phyloP scores from a whole-genome alignment of 1,284 basidiomycete genomes.

The Cutaneotrichosporon cutaneum region DNA sequence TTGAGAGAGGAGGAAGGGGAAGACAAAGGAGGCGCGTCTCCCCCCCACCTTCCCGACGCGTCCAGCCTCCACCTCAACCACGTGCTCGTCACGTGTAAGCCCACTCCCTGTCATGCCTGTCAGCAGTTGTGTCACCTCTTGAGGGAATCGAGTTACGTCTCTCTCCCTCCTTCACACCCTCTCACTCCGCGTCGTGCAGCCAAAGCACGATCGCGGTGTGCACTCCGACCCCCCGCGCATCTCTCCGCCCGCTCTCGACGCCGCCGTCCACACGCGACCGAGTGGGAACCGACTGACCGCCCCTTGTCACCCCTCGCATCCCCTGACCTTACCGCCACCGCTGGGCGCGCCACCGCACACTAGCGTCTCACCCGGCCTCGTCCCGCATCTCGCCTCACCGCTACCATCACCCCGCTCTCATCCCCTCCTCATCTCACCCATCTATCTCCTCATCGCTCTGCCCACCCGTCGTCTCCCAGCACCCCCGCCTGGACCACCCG shows the following conservation, averaged over 20 bases:
- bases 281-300: not conserved
- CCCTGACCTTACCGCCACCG: not conserved
- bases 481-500: too few species aligned
- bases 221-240: not conserved
- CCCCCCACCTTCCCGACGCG: not conserved
- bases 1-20: not conserved
- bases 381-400: not conserved
- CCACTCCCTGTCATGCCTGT: not conserved
- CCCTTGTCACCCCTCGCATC: not conserved
- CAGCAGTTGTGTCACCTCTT: not conserved
- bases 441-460: not conserved
- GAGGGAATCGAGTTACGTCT: too few species aligned
- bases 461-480: too few species aligned
- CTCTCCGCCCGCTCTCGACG: not conserved
- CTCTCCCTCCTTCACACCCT: not conserved
- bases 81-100: not conserved
- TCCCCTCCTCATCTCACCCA: not conserved
- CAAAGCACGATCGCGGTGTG: not conserved
- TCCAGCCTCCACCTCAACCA: not conserved
- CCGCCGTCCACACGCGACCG: not conserved
- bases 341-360: not conserved
- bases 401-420: not conserved
- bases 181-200: constrained; percentile 1
- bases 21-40: constrained; percentile 4
- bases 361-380: not conserved